phyloP scores from a whole-genome alignment of 2,329 filamentous ascomycete genomes.

The Pyricularia sp. region DNA sequence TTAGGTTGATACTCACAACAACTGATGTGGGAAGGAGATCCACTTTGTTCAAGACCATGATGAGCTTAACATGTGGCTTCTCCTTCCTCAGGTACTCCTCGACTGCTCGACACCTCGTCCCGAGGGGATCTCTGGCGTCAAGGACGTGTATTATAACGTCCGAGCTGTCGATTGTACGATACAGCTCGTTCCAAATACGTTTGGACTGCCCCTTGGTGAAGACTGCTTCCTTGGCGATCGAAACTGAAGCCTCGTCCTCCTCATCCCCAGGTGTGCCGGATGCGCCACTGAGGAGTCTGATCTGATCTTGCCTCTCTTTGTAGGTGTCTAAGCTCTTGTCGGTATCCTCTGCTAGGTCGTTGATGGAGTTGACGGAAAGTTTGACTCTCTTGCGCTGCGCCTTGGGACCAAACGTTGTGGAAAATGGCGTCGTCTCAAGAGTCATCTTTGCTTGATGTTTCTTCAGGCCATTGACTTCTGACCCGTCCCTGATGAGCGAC shows the following conservation, averaged over 20 bases:
- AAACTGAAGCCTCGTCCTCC: conserved; percentile 29
- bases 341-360: conserved; percentile 69
- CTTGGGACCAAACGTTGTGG: conserved; percentile 85
- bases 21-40: conserved; percentile 86
- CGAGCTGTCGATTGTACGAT: conserved; percentile 70
- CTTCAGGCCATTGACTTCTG: conserved; percentile 71
- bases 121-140: conserved; percentile 78
- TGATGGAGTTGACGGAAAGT: conserved; percentile 67
- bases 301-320: conserved; percentile 66
- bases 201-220: conserved; percentile 94
- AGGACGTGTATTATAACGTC: conserved; percentile 94
- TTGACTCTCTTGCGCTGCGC: conserved; percentile 87
- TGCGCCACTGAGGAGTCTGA: conserved; percentile 60
- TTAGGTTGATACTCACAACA: conserved; percentile 61
- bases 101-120: conserved; percentile 77
- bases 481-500: conserved; percentile 75
- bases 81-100: conserved; percentile 91
- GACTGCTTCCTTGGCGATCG: conserved; percentile 66
- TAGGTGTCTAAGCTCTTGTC: conserved; percentile 73
- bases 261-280: conserved; percentile 43
- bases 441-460: conserved; percentile 85
- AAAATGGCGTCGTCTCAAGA: conserved; percentile 75
- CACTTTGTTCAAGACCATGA: conserved; percentile 82
- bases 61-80: conserved; percentile 67
- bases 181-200: conserved; percentile 88